Evolutionary conservation across 2,329 filamentous ascomycete species (phyloP).

Genomic region (Fusarium virguliforme): DNA sequence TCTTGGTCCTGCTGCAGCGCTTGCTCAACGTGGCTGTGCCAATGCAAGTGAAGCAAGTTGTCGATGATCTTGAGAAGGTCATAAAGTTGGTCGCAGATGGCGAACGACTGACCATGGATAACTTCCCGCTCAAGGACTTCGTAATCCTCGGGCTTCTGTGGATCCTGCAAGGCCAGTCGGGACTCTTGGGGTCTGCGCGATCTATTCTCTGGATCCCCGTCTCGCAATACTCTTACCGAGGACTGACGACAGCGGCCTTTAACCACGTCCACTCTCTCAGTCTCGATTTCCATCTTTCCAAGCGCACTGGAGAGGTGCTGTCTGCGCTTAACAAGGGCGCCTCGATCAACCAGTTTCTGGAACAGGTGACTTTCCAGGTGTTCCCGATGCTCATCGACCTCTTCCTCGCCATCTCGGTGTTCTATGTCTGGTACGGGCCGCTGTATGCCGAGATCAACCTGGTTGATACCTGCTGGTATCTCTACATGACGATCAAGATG

Average conservation of each 20-base stretch:
- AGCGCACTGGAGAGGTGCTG: slow-evolving; percentile 95
- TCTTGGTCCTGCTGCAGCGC: slow-evolving; percentile 85
- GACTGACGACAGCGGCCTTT: slow-evolving; percentile 94
- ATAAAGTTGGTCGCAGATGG: slow-evolving; percentile 65
- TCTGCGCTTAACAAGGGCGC: slow-evolving; percentile 97
- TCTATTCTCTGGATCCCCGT: slow-evolving; percentile 96
- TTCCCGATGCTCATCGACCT: slow-evolving; percentile 95
- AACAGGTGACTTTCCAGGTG: slow-evolving; percentile 96
- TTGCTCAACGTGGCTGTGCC: slow-evolving; percentile 91
- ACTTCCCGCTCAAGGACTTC: slow-evolving; percentile 58
- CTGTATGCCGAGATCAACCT: slow-evolving; percentile 92
- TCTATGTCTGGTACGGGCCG: slow-evolving; percentile 74
- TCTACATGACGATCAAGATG: slow-evolving; percentile 97
- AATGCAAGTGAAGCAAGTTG: slow-evolving; percentile 83
- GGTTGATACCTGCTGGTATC: slow-evolving; percentile 94
- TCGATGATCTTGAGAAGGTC: slow-evolving; percentile 75
- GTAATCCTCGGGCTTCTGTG: slow-evolving; percentile 75
- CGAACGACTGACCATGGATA: slow-evolving; percentile 54
- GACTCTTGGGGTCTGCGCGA: slow-evolving; percentile 85
- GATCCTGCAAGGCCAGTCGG: slow-evolving; percentile 91
- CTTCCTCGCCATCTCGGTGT: slow-evolving; percentile 83
- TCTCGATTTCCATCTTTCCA: slow-evolving; percentile 95
- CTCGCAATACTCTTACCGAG: slow-evolving; percentile 95
- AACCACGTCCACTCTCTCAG: slow-evolving; percentile 97
- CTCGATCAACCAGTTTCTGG: slow-evolving; percentile 95